Evolutionary conservation across 345 rosid genomes (phyloP).

Genomic region (Punica granatum): DNA sequence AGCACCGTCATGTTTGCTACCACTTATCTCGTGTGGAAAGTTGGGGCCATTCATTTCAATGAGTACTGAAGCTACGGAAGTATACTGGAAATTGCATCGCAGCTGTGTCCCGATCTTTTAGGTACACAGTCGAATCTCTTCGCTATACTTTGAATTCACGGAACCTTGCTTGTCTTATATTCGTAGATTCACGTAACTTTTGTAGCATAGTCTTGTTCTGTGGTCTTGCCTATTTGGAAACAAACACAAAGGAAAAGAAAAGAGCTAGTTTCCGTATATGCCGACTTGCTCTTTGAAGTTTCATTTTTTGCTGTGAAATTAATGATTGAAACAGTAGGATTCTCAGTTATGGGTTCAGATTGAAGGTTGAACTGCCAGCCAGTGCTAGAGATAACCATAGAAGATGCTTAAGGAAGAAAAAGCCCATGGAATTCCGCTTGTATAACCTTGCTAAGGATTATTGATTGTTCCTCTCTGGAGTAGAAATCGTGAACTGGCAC

Average conservation of each 20-base stretch:
- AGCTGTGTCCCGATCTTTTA: neutral
- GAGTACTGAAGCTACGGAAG: conserved; percentile 30
- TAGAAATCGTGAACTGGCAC: too few species aligned
- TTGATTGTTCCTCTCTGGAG: too few species aligned
- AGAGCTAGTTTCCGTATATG: neutral
- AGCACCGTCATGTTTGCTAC: conserved; percentile 89
- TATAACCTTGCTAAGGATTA: too few species aligned
- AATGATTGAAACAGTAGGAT: too few species aligned
- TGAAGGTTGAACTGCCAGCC: too few species aligned
- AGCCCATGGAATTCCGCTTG: too few species aligned
- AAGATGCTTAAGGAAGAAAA: too few species aligned
- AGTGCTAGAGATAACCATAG: too few species aligned
- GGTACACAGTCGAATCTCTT: neutral
- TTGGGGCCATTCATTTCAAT: conserved; percentile 84
- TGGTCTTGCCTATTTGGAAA: neutral
- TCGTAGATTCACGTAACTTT: neutral
- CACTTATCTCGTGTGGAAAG: conserved; percentile 83
- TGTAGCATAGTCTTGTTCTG: neutral
- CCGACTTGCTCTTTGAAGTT: neutral
- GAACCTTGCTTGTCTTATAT: neutral
- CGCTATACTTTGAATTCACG: neutral
- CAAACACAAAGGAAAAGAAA: neutral
- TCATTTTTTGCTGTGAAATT: too few species aligned
- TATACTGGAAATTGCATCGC: neutral
- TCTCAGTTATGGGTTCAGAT: too few species aligned